phyloP scores from a whole-genome alignment of 768 basidiomycete genomes.

The Inosperma sp. region DNA sequence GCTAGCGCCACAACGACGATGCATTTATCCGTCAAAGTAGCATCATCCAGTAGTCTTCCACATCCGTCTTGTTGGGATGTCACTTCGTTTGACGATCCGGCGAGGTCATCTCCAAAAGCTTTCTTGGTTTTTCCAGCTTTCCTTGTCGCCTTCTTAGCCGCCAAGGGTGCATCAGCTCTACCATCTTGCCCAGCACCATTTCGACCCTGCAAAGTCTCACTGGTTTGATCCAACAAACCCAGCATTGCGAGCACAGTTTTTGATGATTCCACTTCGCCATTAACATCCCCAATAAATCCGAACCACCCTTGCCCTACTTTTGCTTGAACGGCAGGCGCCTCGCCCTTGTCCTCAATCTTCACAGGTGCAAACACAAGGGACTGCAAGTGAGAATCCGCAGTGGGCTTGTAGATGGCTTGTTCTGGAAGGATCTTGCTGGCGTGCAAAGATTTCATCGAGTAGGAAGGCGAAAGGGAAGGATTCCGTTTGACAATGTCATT shows the following conservation, averaged over 20 bases:
- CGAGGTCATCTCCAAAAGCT: too few species aligned
- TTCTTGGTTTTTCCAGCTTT: too few species aligned
- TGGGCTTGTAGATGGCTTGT: constrained; percentile 31
- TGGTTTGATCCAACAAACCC: constrained; percentile 26
- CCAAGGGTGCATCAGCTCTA: neutral
- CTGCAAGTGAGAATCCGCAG: constrained; percentile 20
- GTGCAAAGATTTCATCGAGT: constrained; percentile 43
- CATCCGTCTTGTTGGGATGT: too few species aligned
- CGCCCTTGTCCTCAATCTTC: constrained; percentile 20
- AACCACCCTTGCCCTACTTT: constrained; percentile 32
- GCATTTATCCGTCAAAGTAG: too few species aligned
- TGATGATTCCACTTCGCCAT: constrained; percentile 34
- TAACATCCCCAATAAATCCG: constrained; percentile 42
- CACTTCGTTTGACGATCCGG: too few species aligned
- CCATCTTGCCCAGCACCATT: neutral
- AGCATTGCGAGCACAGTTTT: constrained; percentile 36
- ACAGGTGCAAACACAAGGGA: constrained; percentile 25
- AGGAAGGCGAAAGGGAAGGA: constrained; percentile 25
- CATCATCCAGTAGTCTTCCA: too few species aligned
- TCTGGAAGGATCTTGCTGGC: constrained; percentile 28
- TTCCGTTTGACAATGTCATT: constrained; percentile 29
- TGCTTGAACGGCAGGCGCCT: constrained; percentile 31
- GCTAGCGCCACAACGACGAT: too few species aligned
- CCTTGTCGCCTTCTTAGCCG: neutral
- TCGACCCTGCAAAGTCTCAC: neutral